phyloP scores from a whole-genome alignment of 495 filamentous ascomycete species.

The Talaromyces stipitatus region DNA sequence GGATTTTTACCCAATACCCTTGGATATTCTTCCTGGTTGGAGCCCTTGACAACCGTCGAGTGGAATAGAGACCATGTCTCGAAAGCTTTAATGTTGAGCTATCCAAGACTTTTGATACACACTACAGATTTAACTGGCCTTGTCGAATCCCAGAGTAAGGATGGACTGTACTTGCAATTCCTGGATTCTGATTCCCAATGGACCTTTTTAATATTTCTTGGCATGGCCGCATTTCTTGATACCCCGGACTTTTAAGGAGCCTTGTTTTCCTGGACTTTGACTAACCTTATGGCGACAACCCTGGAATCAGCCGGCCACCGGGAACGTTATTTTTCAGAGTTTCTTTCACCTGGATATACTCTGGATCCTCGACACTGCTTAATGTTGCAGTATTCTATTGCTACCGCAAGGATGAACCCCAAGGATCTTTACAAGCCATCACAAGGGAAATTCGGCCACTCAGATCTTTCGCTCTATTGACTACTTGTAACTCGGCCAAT shows the following conservation, averaged over 20 bases:
- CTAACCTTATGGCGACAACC: not conserved
- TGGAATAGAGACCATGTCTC: conserved; percentile 25
- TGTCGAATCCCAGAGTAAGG: not conserved
- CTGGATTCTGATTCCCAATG: not conserved
- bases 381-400: conserved; percentile 1
- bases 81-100: conserved; percentile 40
- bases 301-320: not conserved
- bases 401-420: not conserved
- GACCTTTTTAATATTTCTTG: not conserved
- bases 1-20: not conserved
- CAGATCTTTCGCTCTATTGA: too few species aligned
- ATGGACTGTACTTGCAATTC: conserved; percentile 3
- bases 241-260: too few species aligned
- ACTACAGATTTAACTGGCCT: not conserved
- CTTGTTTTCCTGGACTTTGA: too few species aligned
- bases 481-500: too few species aligned
- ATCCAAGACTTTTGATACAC: conserved; percentile 17
- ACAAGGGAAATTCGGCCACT: too few species aligned
- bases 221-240: not conserved
- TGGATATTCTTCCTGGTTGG: not conserved
- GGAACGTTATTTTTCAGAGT: not conserved
- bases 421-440: not conserved
- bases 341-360: not conserved
- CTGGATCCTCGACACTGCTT: not conserved
- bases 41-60: conserved; percentile 26